Base-by-base conservation (phyloP, 2,329 filamentous ascomycete genomes). In the Alternaria panax region DNA sequence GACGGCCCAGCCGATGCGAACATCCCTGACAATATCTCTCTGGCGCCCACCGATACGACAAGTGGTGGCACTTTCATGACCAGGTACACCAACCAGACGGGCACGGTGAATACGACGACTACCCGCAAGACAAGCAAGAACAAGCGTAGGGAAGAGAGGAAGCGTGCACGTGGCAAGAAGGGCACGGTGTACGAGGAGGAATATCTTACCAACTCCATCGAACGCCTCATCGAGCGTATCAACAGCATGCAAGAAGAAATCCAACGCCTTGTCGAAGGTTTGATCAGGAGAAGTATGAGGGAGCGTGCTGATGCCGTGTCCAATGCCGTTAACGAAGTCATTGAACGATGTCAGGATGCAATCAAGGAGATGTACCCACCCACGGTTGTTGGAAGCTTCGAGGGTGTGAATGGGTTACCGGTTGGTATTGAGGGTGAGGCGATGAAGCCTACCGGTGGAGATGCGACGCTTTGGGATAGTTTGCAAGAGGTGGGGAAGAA, bases 121-220 rank as follows among this genome's bases (percentile, higher is more conserved):
- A 91, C 88, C 50, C 86, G 93, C 12, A 90, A 90, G 59, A 97
- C 92, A 40, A 91, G 88, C 73, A 96, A 95, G 83, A 97, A 96
- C 74, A 88, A 93, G 52, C 85, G 90, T 24, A 86, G 93, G 20
- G 95, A 99, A 79, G 95, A 99, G 83, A 88, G 96, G 77, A 99
- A 99, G 85, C 88, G 94, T 16, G 95, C 95, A 0, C 84, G 92
- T 7, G 95, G 95, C 24, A 94, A 97, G 77, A 98, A 98, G 82
- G 95, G 95, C 11, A 97, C 92, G 16, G 92, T 99, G 5, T 99
- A 99, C 78, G 95, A 99, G 78, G 94, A 98, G 75, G 95, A 98
- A 78, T 99, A 99, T 77, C 86, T 99, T 5, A 89, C 97, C 59
- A 95, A 93, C 76, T 94, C 90, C 67, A 88, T 98, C 34, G 87